Percentiles rank a stretch among this genome's conserved stretches.
Conservation (phyloP, 495 filamentous ascomycete species). For the Aspergillus hancockii region DNA sequence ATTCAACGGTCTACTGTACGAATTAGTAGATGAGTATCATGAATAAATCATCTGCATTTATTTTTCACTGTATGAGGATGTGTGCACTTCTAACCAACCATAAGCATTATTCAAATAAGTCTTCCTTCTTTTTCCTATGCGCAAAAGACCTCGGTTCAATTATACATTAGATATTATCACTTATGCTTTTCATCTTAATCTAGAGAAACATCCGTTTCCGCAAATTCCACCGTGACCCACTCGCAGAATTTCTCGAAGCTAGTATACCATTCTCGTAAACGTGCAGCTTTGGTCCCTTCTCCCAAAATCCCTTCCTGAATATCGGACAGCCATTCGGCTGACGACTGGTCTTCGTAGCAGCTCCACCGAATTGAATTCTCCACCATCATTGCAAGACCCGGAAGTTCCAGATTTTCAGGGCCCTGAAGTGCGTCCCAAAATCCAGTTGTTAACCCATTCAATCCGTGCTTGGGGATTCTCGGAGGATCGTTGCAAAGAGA, state of each 20-base stretch:
- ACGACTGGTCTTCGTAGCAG: slow-evolving; percentile 74
- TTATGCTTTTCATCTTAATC: background rate
- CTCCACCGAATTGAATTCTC: slow-evolving; percentile 93
- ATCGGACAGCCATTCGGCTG: slow-evolving; percentile 67
- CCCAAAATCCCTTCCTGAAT: slow-evolving; percentile 74
- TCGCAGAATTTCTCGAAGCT: slow-evolving; percentile 90
- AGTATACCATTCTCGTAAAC: slow-evolving; percentile 73
- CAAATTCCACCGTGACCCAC: slow-evolving; percentile 84
- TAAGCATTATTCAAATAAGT: background rate
- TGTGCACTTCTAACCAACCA: background rate
- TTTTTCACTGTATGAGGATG: background rate
- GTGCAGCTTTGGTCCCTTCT: slow-evolving; percentile 66
- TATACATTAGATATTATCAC: slow-evolving; percentile 7
- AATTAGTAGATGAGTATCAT: background rate
- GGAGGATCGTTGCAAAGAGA: slow-evolving; percentile 85
- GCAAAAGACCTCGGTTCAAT: background rate
- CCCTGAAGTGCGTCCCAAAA: slow-evolving; percentile 91
- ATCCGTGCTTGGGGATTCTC: slow-evolving; percentile 74
- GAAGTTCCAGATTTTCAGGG: slow-evolving; percentile 78
- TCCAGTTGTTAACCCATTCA: slow-evolving; percentile 77
- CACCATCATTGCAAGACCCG: slow-evolving; percentile 71
- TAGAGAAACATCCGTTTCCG: slow-evolving; percentile 51
- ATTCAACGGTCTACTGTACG: background rate
- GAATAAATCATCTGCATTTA: background rate
- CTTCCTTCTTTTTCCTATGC: background rate